phyloP scores from a whole-genome alignment of 169 alveolate species.

The Cytauxzoon felis region DNA sequence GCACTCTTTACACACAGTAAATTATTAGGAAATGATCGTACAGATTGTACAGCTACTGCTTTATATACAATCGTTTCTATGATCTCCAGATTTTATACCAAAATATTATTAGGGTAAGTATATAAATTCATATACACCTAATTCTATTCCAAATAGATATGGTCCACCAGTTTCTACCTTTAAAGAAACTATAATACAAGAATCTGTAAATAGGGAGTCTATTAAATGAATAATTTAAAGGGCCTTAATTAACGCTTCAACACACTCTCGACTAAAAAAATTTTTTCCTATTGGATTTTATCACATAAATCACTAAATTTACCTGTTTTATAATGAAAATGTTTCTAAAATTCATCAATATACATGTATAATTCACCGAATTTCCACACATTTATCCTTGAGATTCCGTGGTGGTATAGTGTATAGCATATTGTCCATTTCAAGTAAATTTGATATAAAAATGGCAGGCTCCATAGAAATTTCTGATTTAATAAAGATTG shows the following conservation, averaged over 20 bases:
- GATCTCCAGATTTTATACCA: constrained; percentile 63
- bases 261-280: too few relatives aligned
- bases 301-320: too few relatives aligned
- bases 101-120: constrained; percentile 68
- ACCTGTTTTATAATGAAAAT: too few relatives aligned
- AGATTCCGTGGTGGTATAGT: background rate
- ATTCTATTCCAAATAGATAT: constrained; percentile 6
- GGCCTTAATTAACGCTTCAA: too few relatives aligned
- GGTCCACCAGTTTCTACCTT: constrained; percentile 48
- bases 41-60: constrained; percentile 74
- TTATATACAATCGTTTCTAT: constrained; percentile 70
- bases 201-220: background rate
- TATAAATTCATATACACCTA: too few relatives aligned
- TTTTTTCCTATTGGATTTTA: too few relatives aligned
- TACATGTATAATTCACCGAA: background rate
- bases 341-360: background rate
- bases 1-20: constrained; percentile 69
- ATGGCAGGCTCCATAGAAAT: constrained; percentile 55
- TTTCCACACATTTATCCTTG: background rate
- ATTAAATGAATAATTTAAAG: too few relatives aligned
- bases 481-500: constrained; percentile 81
- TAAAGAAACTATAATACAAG: constrained; percentile 26
- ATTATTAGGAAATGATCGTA: constrained; percentile 49
- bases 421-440: background rate
- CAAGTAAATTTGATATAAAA: background rate